Evolutionary conservation across 1,284 basidiomycete genomes (phyloP).

Genomic region (Leccinum subrobustum): DNA sequence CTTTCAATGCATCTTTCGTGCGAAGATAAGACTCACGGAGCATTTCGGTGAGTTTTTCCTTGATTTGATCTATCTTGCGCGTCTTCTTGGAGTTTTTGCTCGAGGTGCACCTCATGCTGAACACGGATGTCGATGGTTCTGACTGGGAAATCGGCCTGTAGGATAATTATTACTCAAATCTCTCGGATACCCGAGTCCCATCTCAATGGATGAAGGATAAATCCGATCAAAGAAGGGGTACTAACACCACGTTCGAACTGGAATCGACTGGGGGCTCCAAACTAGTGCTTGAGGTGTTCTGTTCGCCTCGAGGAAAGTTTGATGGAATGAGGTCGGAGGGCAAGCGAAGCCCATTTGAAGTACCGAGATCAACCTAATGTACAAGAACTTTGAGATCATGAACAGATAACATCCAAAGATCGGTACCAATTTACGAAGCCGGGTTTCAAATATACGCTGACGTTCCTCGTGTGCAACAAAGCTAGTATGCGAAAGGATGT

Average conservation of each 20-base stretch:
- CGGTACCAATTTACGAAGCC: constrained; percentile 1
- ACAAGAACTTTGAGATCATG: neutral
- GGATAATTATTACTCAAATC: neutral
- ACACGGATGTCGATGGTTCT: too few relatives aligned
- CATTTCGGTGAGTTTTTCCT: too few relatives aligned
- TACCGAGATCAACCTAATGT: neutral
- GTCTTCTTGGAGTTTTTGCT: too few relatives aligned
- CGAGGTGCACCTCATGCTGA: too few relatives aligned
- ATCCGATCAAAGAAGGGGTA: neutral
- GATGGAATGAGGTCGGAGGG: neutral
- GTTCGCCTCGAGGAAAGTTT: neutral
- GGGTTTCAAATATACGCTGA: constrained; percentile 3
- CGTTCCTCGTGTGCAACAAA: neutral
- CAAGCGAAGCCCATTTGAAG: neutral
- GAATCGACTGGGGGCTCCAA: neutral
- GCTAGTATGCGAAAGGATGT: neutral
- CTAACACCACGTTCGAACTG: neutral
- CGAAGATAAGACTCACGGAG: too few relatives aligned
- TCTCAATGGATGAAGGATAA: too few relatives aligned
- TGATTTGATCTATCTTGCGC: too few relatives aligned
- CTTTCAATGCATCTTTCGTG: too few relatives aligned
- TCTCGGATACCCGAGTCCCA: too few relatives aligned
- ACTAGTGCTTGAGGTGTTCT: neutral
- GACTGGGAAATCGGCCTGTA: too few relatives aligned
- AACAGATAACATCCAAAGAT: too few relatives aligned